These are phyloP conservation scores for Helicostylum pulchrum DNA, from an alignment of 192 early-diverging fungal species.

Conservation along the genomic window DNA sequence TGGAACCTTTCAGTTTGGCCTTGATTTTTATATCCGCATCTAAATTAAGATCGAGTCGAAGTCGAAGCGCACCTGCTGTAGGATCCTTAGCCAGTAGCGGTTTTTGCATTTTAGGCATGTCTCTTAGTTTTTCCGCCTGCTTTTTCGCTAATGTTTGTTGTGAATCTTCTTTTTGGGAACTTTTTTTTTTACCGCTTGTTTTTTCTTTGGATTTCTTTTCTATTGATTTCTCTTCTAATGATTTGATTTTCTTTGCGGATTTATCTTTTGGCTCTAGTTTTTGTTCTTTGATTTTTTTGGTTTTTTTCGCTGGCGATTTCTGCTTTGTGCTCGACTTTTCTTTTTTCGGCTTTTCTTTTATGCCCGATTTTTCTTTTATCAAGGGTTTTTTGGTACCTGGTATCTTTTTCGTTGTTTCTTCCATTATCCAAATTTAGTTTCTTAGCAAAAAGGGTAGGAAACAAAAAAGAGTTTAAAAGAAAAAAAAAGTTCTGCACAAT, in stretches of 20 bases:
- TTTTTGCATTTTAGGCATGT: not conserved
- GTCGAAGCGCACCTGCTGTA: constrained; percentile 9
- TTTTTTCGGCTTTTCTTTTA: no score
- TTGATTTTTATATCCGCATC: constrained; percentile 24
- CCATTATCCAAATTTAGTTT: no score
- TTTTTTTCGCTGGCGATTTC: not conserved
- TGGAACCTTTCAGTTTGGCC: constrained; percentile 17
- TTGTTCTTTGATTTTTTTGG: not conserved
- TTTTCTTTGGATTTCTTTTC: not conserved
- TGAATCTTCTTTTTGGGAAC: not conserved
- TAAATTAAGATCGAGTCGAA: constrained; percentile 26
- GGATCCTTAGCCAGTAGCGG: not conserved
- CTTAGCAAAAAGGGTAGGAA: no score
- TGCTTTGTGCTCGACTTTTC: not conserved
- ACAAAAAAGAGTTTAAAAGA: no score
- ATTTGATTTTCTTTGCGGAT: not conserved
- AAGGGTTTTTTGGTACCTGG: no score
- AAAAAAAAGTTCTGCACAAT: no score
- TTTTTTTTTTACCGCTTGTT: not conserved
- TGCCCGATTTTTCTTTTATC: no score
- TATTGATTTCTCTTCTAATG: not conserved
- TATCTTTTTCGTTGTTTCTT: no score
- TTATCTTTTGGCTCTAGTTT: not conserved
- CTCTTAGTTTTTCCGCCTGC: constrained; percentile 1
- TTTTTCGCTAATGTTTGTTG: constrained; percentile 5